phyloP scores from a whole-genome alignment of 1,284 basidiomycete genomes.

The Ganoderma lucidum region DNA sequence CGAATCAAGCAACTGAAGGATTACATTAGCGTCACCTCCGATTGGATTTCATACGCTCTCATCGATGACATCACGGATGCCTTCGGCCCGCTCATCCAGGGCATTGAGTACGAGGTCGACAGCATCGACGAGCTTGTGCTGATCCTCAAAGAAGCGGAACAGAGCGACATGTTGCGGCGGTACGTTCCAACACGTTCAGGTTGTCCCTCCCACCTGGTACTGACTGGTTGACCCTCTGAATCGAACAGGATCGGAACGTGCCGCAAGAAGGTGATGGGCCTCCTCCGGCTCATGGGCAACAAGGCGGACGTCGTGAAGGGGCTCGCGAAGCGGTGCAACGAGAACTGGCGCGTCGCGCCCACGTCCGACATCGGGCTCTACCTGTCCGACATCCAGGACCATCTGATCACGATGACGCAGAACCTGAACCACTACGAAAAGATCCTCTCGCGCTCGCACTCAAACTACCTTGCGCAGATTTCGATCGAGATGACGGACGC shows the following conservation, averaged over 20 bases:
- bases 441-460: slow-evolving; percentile 97
- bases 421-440: slow-evolving; percentile 99
- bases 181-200: slow-evolving; percentile 31
- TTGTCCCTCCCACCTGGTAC: neutral
- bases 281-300: slow-evolving; percentile 96
- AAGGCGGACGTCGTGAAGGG: slow-evolving; percentile 99
- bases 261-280: slow-evolving; percentile 99
- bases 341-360: slow-evolving; percentile 98
- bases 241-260: slow-evolving; percentile 89
- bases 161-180: slow-evolving; percentile 81
- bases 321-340: slow-evolving; percentile 97
- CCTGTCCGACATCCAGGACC: slow-evolving; percentile 96
- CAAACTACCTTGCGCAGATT: slow-evolving; percentile 99
- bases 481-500: slow-evolving; percentile 99
- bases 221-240: neutral
- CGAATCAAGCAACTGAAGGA: slow-evolving; percentile 99
- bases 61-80: slow-evolving; percentile 99
- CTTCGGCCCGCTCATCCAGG: slow-evolving; percentile 98
- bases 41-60: slow-evolving; percentile 99
- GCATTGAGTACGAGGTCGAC: slow-evolving; percentile 99
- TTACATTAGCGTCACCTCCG: slow-evolving; percentile 98
- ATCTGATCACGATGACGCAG: slow-evolving; percentile 99
- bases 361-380: slow-evolving; percentile 98
- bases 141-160: slow-evolving; percentile 90
- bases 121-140: slow-evolving; percentile 98